phyloP scores from a whole-genome alignment of 495 filamentous ascomycete species.

The Melanomma pulvis-pyrius region DNA sequence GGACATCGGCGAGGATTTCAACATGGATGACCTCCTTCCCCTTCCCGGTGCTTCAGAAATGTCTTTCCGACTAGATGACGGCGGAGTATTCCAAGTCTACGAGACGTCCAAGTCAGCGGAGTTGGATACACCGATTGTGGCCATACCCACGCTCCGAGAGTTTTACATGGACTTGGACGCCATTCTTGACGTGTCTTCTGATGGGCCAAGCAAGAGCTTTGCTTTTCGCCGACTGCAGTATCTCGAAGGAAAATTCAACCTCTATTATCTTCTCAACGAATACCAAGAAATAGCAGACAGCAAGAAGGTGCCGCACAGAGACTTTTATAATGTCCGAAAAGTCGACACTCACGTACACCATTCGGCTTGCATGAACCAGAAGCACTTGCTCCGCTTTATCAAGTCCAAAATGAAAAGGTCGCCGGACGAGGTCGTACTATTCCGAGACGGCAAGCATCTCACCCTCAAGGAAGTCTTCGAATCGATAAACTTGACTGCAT shows the following conservation, averaged over 20 bases:
- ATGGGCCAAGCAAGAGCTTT: conserved; percentile 96
- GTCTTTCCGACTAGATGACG: conserved; percentile 74
- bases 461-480: conserved; percentile 93
- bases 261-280: conserved; percentile 89
- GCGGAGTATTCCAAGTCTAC: conserved; percentile 90
- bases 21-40: conserved; percentile 73
- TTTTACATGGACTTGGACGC: conserved; percentile 95
- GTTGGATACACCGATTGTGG: conserved; percentile 67
- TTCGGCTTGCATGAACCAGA: conserved; percentile 99
- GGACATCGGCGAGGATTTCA: conserved; percentile 89
- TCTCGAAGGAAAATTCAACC: conserved; percentile 92
- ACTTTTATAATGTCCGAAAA: conserved; percentile 98
- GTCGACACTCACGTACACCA: conserved; percentile 99
- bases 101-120: conserved; percentile 65
- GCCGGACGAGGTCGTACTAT: conserved; percentile 90
- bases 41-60: conserved; percentile 70
- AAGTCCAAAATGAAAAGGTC: conserved; percentile 99
- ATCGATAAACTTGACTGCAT: conserved; percentile 94
- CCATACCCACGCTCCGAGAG: conserved; percentile 84
- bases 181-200: conserved; percentile 80
- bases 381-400: conserved; percentile 95
- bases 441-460: conserved; percentile 87
- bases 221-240: conserved; percentile 93
- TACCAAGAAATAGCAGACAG: conserved; percentile 98
- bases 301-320: conserved; percentile 93